Conservation (phyloP, 2,329 filamentous ascomycete genomes). For the Dactylellina leptospora region DNA sequence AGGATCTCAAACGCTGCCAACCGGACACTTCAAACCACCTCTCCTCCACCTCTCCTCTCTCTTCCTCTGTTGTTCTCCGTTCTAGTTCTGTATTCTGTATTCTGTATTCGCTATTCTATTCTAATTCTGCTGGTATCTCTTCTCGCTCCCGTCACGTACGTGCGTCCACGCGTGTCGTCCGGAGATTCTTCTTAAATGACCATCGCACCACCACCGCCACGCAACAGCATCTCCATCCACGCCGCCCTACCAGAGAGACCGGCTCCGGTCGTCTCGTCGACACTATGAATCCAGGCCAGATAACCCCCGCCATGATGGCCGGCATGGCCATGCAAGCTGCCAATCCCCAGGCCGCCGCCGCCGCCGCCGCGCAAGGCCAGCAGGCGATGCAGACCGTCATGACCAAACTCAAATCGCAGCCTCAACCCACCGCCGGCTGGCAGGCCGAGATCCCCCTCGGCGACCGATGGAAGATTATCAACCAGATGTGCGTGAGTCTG, state of each 20-base stretch:
- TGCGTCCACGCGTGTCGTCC: background rate
- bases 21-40: conserved; percentile 22
- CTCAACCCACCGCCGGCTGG: conserved; percentile 28
- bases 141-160: background rate
- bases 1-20: conserved; percentile 21
- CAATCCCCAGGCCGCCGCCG: background rate
- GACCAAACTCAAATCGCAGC: conserved; percentile 30
- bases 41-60: background rate
- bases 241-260: conserved; percentile 12
- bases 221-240: no score
- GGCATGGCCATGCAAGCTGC: conserved; percentile 9
- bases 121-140: background rate
- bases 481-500: conserved; percentile 33
- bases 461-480: conserved; percentile 37
- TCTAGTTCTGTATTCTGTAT: no score
- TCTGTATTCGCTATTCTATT: no score
- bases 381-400: conserved; percentile 25
- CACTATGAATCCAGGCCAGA: conserved; percentile 38
- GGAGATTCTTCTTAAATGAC: background rate
- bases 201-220: background rate
- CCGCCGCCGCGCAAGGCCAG: conserved; percentile 13
- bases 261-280: background rate
- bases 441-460: conserved; percentile 36
- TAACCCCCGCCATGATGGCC: conserved; percentile 30
- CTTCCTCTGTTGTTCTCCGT: background rate